Base-by-base conservation (phyloP, 257 asterid species). In the Ballota nigra region DNA sequence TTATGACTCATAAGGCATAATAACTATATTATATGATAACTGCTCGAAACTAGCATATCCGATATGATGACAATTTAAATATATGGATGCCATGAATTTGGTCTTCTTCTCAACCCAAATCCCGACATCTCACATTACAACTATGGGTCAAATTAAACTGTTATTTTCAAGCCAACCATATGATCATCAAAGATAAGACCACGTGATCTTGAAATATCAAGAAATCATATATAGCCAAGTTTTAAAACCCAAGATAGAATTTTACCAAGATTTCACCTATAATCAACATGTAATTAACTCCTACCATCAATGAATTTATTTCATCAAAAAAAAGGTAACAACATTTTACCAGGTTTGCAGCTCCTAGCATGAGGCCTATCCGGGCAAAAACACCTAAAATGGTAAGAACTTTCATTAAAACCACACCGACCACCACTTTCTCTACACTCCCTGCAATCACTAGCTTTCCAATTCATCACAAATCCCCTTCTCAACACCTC, bases 401-500 rank as follows among this genome's bases (percentile, higher is more conserved):
- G 73, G 38, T 4, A 64, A 56, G 11, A 4, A 8, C 0, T 11
- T 1, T 0, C 26, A 31, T 79, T 73, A 22, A 81, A 85, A 1
- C 96, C 92, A 70, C 96, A 89, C 33, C 77, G 79, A 4, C 92
- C 92, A 4, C 91, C 81, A n/a, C 96, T 89, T 0, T 10, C 4
- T 40, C 22, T 26, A 24, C 96, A 89, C 0, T 0, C 60, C 5
- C 55, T 53, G 53, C 92, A 86, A 18, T 80, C 78, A 73, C 56
- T 40, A 0, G 82, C 89, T 2, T 0, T 80, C 97, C 96, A 92
- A 0, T 57, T 79, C 82, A 86, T 28, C 26, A 43, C 45, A 64
- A 91, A 84, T 7, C 95, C 97, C 61, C 77, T 84, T 43, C 75
- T 83, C 83, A 86, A 69, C 2, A 81, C 59, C 74, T 29, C 76